Base-by-base conservation (phyloP, 2,329 filamentous ascomycete species). In the Neocucurbitaria cava region DNA sequence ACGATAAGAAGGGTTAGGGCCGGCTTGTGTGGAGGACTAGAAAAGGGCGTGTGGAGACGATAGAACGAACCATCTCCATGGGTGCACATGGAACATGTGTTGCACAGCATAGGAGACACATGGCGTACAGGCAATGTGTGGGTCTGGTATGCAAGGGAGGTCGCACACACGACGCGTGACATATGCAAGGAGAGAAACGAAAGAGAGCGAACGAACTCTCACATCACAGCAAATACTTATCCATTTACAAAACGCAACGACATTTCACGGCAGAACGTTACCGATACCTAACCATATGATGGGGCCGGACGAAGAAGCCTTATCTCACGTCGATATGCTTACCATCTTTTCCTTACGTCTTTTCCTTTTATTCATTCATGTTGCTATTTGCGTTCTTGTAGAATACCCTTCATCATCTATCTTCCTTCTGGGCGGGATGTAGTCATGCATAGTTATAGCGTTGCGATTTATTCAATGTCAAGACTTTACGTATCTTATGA, bases 271-370 rank as follows among this genome's bases (percentile, higher is more conserved):
- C 41, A 43, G 4, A 26, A 26, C 23, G 6, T 43, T 18, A 43
- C 10, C 26, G 23, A 24, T 43, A 30, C 21, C 11, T 40, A 17
- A 43, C 21, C 4, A 10, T 3, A 43, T 43, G 24, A 26, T 43
- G n/a, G 40, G 40, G 26, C 17, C 24, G 41, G 41, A 43, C 26
- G 17, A 26, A 28, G n/a, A 28, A 28, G 15, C 15, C 24, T 30
- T 43, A 2, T 13, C 30, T 28, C 41, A 43, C 30, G 41, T 43
- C 41, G 41, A 43, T 18, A 43, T 43, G 41, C n/a, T 43, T 43
- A 43, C 41, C 28, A 15, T 43, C 41, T 10, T 43, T 42, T 15
- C 20, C 23, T 24, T 41, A 21, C n/a, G n/a, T 41, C 20, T 26
- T 42, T 17, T 30, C n/a, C 3, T 23, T 43, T 24, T 3, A 10